A percentile compares a stretch with the other conserved stretches of the same genome.
These are phyloP conservation scores for Akanthomyces muscarius DNA, from an alignment of 2,329 filamentous ascomycete genomes.

Conservation along the genomic window DNA sequence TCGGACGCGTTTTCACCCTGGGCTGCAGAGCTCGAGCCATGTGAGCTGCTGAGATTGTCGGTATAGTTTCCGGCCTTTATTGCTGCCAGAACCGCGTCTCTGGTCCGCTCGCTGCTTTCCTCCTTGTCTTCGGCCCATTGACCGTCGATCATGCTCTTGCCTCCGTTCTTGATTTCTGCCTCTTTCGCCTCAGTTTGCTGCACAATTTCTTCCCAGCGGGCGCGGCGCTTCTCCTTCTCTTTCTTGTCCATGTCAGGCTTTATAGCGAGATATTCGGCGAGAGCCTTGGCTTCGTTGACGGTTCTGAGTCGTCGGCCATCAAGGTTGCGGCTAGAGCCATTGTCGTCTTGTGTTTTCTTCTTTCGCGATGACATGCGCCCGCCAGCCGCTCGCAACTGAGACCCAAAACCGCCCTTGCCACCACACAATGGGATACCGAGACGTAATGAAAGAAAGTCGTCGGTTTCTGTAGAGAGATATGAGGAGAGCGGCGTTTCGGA, in stretches of 20 bases:
- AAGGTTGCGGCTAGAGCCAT: conserved; percentile 87
- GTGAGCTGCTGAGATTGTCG: conserved; percentile 55
- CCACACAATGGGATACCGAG: conserved; percentile 76
- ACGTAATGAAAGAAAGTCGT: conserved; percentile 77
- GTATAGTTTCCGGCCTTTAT: conserved; percentile 62
- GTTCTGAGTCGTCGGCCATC: conserved; percentile 87
- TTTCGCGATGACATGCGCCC: conserved; percentile 97
- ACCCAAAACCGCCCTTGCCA: conserved; percentile 97
- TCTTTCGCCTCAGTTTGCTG: conserved; percentile 78
- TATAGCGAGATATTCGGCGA: conserved; percentile 90
- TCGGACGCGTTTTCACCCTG: conserved; percentile 30
- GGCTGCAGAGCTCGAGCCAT: conserved; percentile 40
- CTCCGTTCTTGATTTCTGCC: conserved; percentile 74
- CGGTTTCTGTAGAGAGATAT: conserved; percentile 52
- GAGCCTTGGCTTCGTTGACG: conserved; percentile 90
- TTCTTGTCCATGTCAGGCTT: conserved; percentile 97
- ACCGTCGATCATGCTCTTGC: conserved; percentile 70
- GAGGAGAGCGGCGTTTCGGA: conserved; percentile 55
- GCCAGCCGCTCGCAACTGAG: conserved; percentile 91
- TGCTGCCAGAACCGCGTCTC: conserved; percentile 67
- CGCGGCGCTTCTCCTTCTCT: conserved; percentile 80
- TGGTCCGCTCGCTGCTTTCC: conserved; percentile 77
- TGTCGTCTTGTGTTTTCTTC: conserved; percentile 79
- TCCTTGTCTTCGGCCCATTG: conserved; percentile 96
- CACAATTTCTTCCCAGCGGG: conserved; percentile 85